These are phyloP conservation scores for Stachybotrys chartarum DNA, from an alignment of 2,329 filamentous ascomycete genomes.

Conservation along the genomic window DNA sequence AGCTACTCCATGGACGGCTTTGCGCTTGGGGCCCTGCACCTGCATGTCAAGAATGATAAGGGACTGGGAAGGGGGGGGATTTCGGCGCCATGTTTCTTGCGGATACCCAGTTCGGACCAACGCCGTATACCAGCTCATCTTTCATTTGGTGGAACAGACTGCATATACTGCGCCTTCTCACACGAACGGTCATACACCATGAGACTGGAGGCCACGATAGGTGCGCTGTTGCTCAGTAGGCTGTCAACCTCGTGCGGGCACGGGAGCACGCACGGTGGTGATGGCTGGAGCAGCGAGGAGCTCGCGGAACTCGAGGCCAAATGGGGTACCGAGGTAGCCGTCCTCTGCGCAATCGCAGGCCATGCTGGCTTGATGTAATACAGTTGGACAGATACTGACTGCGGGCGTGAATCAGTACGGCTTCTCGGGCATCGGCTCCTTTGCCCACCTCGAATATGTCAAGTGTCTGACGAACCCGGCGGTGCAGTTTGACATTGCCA, in stretches of 20 bases:
- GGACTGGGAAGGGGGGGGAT: too few relatives aligned
- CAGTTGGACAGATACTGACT: too few relatives aligned
- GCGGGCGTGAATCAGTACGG: constrained; percentile 19
- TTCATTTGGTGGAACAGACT: too few relatives aligned
- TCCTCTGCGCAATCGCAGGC: background rate
- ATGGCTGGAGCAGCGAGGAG: constrained; percentile 42
- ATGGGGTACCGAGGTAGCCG: constrained; percentile 49
- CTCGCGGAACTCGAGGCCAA: constrained; percentile 46
- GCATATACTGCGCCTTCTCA: too few relatives aligned
- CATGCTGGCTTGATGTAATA: too few relatives aligned
- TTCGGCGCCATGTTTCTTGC: too few relatives aligned
- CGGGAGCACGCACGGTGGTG: constrained; percentile 21
- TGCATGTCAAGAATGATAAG: too few relatives aligned
- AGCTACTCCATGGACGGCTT: too few relatives aligned
- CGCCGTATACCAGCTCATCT: too few relatives aligned
- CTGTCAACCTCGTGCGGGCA: constrained; percentile 19
- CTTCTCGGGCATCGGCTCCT: constrained; percentile 69
- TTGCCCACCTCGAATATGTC: constrained; percentile 62
- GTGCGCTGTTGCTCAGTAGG: constrained; percentile 17
- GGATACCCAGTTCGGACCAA: too few relatives aligned
- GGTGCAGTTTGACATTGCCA: constrained; percentile 39
- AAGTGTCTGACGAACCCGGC: constrained; percentile 62
- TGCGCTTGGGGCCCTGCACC: too few relatives aligned
- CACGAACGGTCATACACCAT: constrained; percentile 7
- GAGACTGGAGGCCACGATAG: constrained; percentile 15